Base-by-base conservation (phyloP, 2,329 filamentous ascomycete genomes). In the Epichloe typhina region DNA sequence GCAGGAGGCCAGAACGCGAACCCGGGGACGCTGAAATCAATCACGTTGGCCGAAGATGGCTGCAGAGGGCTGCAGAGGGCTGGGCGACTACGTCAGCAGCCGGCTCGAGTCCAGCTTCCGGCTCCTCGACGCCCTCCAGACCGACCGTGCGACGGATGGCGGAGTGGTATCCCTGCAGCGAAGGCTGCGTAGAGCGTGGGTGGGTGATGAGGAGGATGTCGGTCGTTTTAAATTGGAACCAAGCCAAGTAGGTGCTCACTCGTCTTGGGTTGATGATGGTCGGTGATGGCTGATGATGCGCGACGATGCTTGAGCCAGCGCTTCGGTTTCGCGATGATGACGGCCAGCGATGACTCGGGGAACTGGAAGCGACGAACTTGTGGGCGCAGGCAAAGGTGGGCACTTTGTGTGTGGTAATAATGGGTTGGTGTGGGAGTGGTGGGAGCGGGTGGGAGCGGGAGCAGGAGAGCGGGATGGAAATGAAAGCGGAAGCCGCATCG, bases 1-100 rank as follows among this genome's bases (percentile, higher is more conserved):
- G 47, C 44, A 39, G 17, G 4, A 23, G 36, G 40, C 15, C 37
- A 49, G 23, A 17, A 46, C 11, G n/a, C 7, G 23, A 17, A 46
- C 7, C 21, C 7, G 36, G 39, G 13, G 39, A 40, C 33, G 47
- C 26, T n/a, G 17, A 36, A 11, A 12, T 13, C 33, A 26, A n/a
- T n/a, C 33, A 26, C 41, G 39, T 36, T 36, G 12, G 26, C 13
- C n/a, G 15, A 19, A 37, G 17, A 36, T 17, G 17, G 17, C 17
- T 2, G 17, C 17, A 31, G 17, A 36, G 17, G 17, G 35, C 35
- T 47, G n/a, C n/a, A 31, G 17, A 36, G 17, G 17, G 35, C 35
- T 45, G 21, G 43, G n/a, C 31, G 45, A 47, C 47, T 36, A n/a
- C 35, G 47, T 52, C 44, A 7, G 35, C 47, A 45, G 47, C 40